phyloP scores from a whole-genome alignment of 345 rosid genomes.

The Arabidopsis arenosa region DNA sequence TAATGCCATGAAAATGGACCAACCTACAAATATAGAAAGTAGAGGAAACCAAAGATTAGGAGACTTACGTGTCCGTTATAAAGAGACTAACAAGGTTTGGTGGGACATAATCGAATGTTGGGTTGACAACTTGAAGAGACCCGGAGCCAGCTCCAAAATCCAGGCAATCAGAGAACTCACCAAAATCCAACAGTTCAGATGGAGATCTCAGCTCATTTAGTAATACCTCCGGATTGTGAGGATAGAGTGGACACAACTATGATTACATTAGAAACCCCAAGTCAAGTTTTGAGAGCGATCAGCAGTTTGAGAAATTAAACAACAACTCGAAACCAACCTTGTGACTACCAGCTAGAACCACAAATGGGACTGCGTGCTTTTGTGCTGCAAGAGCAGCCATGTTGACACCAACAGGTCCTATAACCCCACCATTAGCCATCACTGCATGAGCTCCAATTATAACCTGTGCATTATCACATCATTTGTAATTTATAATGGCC shows the following conservation, averaged over 20 bases:
- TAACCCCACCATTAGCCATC: slow-evolving; percentile 98
- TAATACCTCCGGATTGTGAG: slow-evolving; percentile 94
- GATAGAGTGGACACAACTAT: slow-evolving; percentile 96
- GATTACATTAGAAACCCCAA: slow-evolving; percentile 15
- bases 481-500: slow-evolving; percentile 32
- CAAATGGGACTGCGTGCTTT: slow-evolving; percentile 98
- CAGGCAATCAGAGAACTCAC: slow-evolving; percentile 96
- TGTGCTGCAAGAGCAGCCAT: slow-evolving; percentile 98
- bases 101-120: slow-evolving; percentile 94
- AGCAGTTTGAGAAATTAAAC: not conserved
- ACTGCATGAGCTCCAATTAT: slow-evolving; percentile 99
- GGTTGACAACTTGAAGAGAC: slow-evolving; percentile 92
- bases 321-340: slow-evolving; percentile 59
- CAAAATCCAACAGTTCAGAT: slow-evolving; percentile 92
- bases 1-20: slow-evolving; percentile 6
- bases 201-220: slow-evolving; percentile 97
- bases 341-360: slow-evolving; percentile 96
- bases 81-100: slow-evolving; percentile 96
- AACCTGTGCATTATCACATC: slow-evolving; percentile 59
- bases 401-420: slow-evolving; percentile 97
- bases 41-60: not conserved
- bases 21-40: not conserved
- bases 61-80: slow-evolving; percentile 95
- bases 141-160: slow-evolving; percentile 73
- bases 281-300: slow-evolving; percentile 24